phyloP scores from a whole-genome alignment of 352 stramenopile species.

The Globisporangium echinulatum region DNA sequence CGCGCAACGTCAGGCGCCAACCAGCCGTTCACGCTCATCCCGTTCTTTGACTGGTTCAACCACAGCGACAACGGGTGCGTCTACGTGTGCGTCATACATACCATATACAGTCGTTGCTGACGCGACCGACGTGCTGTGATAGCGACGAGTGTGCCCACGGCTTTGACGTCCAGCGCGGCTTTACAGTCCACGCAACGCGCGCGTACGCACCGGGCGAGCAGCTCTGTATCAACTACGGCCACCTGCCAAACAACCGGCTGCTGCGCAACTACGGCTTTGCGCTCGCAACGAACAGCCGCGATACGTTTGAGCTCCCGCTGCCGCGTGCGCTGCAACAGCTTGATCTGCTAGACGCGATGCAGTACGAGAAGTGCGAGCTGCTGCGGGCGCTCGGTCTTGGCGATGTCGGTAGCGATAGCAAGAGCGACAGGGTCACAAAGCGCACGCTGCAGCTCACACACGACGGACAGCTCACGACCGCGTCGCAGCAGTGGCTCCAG shows the following conservation, averaged over 20 bases:
- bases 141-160: slow-evolving; percentile 63
- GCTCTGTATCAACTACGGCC: slow-evolving; percentile 79
- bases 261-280: slow-evolving; percentile 83
- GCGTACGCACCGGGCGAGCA: slow-evolving; percentile 56
- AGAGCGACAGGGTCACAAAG: slow-evolving; percentile 6
- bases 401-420: slow-evolving; percentile 3
- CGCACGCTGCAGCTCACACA: slow-evolving; percentile 28
- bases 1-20: slow-evolving; percentile 62
- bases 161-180: slow-evolving; percentile 50
- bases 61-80: slow-evolving; percentile 51
- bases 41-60: slow-evolving; percentile 87
- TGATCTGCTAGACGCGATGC: slow-evolving; percentile 16
- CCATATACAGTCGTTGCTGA: too few relatives aligned
- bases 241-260: slow-evolving; percentile 54
- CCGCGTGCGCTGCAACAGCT: slow-evolving; percentile 30
- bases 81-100: too few relatives aligned
- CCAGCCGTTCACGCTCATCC: slow-evolving; percentile 78
- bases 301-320: slow-evolving; percentile 35
- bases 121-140: not conserved
- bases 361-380: slow-evolving; percentile 29
- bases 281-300: slow-evolving; percentile 29
- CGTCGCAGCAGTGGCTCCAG: slow-evolving; percentile 47
- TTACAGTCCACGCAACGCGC: slow-evolving; percentile 55
- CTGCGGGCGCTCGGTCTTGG: slow-evolving; percentile 20
- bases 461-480: slow-evolving; percentile 24